Conservation (phyloP, 257 asterid genomes). For the Galeopsis tetrahit region DNA sequence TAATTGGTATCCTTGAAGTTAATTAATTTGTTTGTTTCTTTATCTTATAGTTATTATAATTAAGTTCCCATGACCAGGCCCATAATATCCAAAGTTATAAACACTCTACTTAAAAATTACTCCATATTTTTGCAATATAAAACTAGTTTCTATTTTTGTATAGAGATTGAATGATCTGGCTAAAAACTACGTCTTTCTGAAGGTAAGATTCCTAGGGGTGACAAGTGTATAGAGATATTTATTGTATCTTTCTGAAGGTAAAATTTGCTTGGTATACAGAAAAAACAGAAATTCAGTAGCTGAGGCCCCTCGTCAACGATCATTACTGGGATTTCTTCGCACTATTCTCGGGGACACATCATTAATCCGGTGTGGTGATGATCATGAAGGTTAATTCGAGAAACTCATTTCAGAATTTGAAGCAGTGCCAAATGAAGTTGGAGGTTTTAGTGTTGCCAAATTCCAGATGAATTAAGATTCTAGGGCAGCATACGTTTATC, state of each 20-base stretch:
- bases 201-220: slow-evolving; percentile 1
- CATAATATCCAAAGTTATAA: not conserved
- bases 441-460: too few relatives aligned
- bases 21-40: not conserved
- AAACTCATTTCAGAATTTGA: too few relatives aligned
- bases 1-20: slow-evolving; percentile 76
- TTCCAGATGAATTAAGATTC: slow-evolving; percentile 3
- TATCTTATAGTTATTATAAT: not conserved
- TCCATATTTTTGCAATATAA: not conserved
- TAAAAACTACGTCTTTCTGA: not conserved
- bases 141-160: not conserved
- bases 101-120: not conserved
- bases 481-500: not conserved
- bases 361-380: too few relatives aligned
- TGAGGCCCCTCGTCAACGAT: slow-evolving; percentile 60
- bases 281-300: slow-evolving; percentile 48
- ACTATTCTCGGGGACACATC: too few relatives aligned
- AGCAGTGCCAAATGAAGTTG: too few relatives aligned
- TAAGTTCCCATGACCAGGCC: not conserved
- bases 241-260: too few relatives aligned
- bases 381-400: too few relatives aligned
- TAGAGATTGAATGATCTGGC: slow-evolving; percentile 13
- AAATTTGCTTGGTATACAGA: too few relatives aligned
- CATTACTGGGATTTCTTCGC: slow-evolving; percentile 78
- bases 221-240: not conserved